These are phyloP conservation scores for Dioszegia crocea DNA, from an alignment of 768 basidiomycete genomes.

Conservation along the genomic window DNA sequence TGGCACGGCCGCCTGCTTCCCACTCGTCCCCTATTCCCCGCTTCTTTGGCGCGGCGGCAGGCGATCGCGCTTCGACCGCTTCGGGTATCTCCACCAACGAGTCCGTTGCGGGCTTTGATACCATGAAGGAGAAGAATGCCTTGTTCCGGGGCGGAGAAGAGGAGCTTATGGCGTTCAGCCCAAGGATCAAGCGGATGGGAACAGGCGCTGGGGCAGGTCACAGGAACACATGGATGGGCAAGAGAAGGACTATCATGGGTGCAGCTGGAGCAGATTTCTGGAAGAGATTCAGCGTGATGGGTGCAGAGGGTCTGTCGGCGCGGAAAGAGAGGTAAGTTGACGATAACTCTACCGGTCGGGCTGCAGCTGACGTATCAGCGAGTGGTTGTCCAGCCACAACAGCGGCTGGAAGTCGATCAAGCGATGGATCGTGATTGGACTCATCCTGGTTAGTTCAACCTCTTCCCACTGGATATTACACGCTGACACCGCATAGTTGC, in stretches of 20 bases:
- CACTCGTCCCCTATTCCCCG: background rate
- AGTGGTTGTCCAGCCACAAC: conserved; percentile 22
- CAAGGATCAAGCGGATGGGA: conserved; percentile 11
- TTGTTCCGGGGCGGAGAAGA: conserved; percentile 41
- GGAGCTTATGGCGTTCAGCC: conserved; percentile 33
- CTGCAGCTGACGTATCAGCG: conserved; percentile 11
- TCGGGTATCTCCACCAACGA: conserved; percentile 11
- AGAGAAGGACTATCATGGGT: background rate
- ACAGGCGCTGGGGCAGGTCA: conserved; percentile 3
- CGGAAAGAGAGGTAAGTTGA: conserved; percentile 24
- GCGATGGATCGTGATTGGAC: conserved; percentile 15
- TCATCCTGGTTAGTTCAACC: conserved; percentile 24
- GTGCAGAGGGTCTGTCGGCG: conserved; percentile 17
- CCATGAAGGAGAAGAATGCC: conserved; percentile 38
- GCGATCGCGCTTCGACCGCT: background rate
- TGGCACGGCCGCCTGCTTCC: conserved; percentile 28
- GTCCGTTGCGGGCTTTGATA: conserved; percentile 29
- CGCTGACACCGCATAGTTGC: background rate
- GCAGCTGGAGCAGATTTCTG: conserved; percentile 36
- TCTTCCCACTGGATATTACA: background rate
- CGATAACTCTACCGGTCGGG: background rate
- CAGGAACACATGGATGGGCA: background rate
- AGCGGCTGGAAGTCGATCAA: conserved; percentile 7
- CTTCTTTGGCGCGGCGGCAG: background rate
- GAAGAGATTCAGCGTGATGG: conserved; percentile 41